These are phyloP conservation scores for Pugionium cornutum DNA, from an alignment of 345 rosid genomes.

Conservation along the genomic window DNA sequence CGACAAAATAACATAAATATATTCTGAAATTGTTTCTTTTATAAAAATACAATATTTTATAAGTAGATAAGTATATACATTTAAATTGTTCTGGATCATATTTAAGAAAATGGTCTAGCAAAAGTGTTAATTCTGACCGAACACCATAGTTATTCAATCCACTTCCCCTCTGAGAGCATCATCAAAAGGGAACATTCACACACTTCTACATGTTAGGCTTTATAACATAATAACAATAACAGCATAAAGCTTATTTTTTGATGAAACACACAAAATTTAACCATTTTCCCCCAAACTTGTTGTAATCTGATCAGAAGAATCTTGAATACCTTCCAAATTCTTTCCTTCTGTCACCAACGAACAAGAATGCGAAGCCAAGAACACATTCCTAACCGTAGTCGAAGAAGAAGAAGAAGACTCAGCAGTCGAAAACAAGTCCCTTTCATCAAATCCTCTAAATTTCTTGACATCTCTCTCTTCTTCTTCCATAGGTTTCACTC, in stretches of 20 bases:
- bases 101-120: no score
- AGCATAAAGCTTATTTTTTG: slow-evolving; percentile 19
- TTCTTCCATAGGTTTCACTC: slow-evolving; percentile 50
- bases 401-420: slow-evolving; percentile 60
- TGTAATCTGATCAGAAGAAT: slow-evolving; percentile 45
- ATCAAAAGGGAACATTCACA: slow-evolving; percentile 1
- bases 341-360: slow-evolving; percentile 50
- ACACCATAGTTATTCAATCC: no score
- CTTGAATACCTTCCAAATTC: slow-evolving; percentile 44
- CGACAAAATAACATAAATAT: no score
- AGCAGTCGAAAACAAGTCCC: slow-evolving; percentile 69
- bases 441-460: slow-evolving; percentile 33
- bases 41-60: no score
- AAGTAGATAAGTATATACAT: no score
- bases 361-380: slow-evolving; percentile 62
- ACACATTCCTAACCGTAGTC: slow-evolving; percentile 49
- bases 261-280: neutral
- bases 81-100: no score
- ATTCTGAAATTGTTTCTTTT: no score
- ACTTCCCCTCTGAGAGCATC: no score
- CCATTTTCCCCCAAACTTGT: slow-evolving; percentile 31
- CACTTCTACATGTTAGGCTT: slow-evolving; percentile 34
- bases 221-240: neutral
- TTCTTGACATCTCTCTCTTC: slow-evolving; percentile 33
- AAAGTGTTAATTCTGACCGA: no score